Conservation (phyloP, 768 basidiomycete genomes). For the Porphyrellus cyaneotinctus region DNA sequence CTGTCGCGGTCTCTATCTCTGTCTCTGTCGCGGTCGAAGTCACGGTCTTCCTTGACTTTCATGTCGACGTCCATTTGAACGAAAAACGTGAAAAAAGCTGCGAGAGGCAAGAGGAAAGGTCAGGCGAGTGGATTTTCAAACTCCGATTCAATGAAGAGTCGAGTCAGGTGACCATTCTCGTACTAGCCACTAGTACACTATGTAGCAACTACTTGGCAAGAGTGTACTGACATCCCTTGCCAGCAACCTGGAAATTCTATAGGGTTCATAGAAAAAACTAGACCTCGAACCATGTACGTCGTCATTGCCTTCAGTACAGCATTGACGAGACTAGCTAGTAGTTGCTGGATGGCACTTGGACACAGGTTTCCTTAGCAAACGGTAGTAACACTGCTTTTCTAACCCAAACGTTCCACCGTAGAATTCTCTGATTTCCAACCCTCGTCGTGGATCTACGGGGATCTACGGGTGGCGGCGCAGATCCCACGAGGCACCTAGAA, state of each 20-base stretch:
- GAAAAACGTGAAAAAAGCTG: neutral
- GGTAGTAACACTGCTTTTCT: no score
- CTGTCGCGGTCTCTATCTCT: conserved; percentile 39
- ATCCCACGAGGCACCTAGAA: neutral
- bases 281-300: no score
- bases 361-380: no score
- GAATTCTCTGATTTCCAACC: neutral
- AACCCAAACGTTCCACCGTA: no score
- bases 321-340: no score
- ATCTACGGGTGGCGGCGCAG: neutral
- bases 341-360: no score
- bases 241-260: neutral
- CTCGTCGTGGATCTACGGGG: neutral
- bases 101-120: conserved; percentile 12
- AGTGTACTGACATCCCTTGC: no score
- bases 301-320: no score
- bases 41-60: conserved; percentile 71
- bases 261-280: no score
- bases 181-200: no score
- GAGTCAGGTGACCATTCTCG: conserved; percentile 26
- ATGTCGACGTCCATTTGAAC: conserved; percentile 74
- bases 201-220: no score
- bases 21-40: conserved; percentile 56
- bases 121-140: conserved; percentile 1
- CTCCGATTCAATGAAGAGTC: conserved; percentile 18